Percentiles rank a stretch among this genome's conserved stretches.
Evolutionary conservation across 345 rosid species (phyloP).

Genomic region (Salix dunnii): DNA sequence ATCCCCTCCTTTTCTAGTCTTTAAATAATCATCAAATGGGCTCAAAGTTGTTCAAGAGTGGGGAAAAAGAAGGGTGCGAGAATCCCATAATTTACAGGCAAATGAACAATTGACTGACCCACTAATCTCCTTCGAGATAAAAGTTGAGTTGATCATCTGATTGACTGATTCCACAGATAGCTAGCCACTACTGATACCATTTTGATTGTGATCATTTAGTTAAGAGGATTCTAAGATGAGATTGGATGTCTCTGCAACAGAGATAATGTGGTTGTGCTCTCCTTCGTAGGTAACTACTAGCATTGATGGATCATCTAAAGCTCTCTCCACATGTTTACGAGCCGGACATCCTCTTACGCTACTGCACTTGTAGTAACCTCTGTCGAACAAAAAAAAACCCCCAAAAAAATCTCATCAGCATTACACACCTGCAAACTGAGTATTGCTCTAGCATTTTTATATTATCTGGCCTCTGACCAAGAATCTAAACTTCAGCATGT

Average conservation of each 20-base stretch:
- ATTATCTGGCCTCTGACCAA: not conserved
- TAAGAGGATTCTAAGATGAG: conserved; percentile 85
- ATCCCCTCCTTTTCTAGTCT: not conserved
- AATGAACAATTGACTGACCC: conserved; percentile 23
- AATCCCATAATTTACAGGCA: conserved; percentile 29
- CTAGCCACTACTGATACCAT: not conserved
- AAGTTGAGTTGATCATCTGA: not conserved
- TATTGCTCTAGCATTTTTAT: not conserved
- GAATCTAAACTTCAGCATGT: not conserved
- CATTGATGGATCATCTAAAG: conserved; percentile 26
- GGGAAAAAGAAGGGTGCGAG: not conserved
- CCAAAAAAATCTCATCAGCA: not conserved
- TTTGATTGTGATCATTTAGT: conserved; percentile 9
- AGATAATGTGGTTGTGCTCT: conserved; percentile 34
- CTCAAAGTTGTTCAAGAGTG: not conserved
- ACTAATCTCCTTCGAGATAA: conserved; percentile 42
- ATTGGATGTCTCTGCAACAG: conserved; percentile 56
- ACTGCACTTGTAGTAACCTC: conserved; percentile 33
- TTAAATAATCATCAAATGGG: not conserved
- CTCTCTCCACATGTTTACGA: conserved; percentile 29
- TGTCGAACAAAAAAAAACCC: not conserved
- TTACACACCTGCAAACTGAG: not conserved
- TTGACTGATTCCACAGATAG: not conserved
- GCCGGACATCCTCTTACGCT: conserved; percentile 31
- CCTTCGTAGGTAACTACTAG: conserved; percentile 29